Base-by-base conservation (phyloP, 345 rosid species). In the Citrus australasica region DNA sequence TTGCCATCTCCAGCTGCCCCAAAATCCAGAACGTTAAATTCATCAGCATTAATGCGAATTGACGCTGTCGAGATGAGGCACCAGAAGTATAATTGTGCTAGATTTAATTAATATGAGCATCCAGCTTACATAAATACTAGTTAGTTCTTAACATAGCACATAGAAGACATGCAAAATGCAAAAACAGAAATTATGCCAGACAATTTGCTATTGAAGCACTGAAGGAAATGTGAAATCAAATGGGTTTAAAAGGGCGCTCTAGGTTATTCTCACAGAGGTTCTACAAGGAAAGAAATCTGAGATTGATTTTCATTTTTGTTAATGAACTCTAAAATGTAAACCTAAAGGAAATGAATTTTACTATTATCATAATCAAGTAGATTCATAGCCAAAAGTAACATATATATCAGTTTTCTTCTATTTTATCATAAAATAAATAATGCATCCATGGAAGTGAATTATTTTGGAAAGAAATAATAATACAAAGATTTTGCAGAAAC, bases 1-100 rank as follows among this genome's bases (percentile, higher is more conserved):
- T 22, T 65, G 62, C 67, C 73, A 35, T 73, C 53, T 10, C 82
- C 82, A 13, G 24, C 55, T 16, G 82, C 78, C 9, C 78, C 77
- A 73, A 53, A 79, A 53, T 72, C 32, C 30, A 62, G 13, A 30
- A 79, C 81, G 38, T 73, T 79, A 66, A 72, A 73, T 27, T 62
- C 66, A 62, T 62, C 35, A 16, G 66, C 66, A 62, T 28, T 27
- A 13, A 62, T 27, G 35, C 28, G 22, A 62, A 62, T 62, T 27
- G 35, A 25, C 7, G 28, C 4, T 9, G 33, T 13, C 33, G 58
- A 53, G 21, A 24, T 9, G 66, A 61, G 13, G 33, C 0, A 61
- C 19, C 13, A 9, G 30, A 61, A 25, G 16, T 2, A 25, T 11
- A 27, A 25, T 1, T 17, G 7, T 53, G 4, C 16, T 16, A 16